Conservation (phyloP, 2,329 filamentous ascomycete genomes). For the Xylaria sp. region DNA sequence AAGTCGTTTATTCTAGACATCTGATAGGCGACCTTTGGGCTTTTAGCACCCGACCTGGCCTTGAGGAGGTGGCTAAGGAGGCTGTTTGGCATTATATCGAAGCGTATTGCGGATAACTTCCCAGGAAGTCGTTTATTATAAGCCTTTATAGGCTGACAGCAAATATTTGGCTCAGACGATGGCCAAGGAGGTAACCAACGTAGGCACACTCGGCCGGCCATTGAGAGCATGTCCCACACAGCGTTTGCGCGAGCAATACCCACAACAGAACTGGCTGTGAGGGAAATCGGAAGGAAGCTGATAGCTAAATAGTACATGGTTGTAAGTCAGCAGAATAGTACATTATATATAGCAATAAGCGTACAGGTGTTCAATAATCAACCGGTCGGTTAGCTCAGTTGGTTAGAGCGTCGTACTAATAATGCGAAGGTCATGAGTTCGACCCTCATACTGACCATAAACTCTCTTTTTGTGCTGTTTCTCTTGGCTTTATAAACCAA, state of each 20-base stretch:
- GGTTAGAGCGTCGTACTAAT: constrained; percentile 4
- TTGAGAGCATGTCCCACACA: neutral
- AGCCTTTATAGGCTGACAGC: constrained; percentile 3
- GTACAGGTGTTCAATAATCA: neutral
- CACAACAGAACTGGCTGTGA: neutral
- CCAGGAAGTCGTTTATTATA: constrained; percentile 19
- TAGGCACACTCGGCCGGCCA: neutral
- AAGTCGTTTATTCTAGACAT: constrained; percentile 12
- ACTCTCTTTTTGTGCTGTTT: neutral
- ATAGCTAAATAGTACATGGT: neutral
- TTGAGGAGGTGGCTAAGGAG: constrained; percentile 14
- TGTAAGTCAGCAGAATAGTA: neutral
- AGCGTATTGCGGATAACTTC: constrained; percentile 18
- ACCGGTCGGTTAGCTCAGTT: neutral
- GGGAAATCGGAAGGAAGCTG: neutral
- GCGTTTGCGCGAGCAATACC: constrained; percentile 1
- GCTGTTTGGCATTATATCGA: constrained; percentile 16
- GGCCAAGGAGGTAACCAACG: neutral
- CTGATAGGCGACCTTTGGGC: constrained; percentile 13
- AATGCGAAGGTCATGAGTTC: constrained; percentile 5
- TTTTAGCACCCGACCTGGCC: constrained; percentile 17
- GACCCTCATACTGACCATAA: neutral
- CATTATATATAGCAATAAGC: constrained; percentile 7
- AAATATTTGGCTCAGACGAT: neutral
- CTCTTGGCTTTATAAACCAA: neutral